Conservation (phyloP, 129 eudicot genomes). For the Deinandra increscens region DNA sequence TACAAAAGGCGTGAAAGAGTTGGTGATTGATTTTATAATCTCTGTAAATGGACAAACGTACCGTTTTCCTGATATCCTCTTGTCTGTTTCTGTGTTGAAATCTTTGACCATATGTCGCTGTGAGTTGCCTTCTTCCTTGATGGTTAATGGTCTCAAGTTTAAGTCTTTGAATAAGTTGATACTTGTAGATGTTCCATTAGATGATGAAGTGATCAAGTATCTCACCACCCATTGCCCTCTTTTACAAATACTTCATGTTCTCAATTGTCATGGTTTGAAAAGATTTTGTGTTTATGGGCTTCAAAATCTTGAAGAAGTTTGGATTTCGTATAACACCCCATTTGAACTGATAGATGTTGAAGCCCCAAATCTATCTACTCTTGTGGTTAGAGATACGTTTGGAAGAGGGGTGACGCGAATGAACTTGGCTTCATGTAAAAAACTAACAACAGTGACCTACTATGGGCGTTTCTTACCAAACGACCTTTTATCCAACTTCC, state of each 20-base stretch:
- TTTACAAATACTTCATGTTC: neutral
- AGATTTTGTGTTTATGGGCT: neutral
- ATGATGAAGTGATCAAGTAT: conserved; percentile 8
- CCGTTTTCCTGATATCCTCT: neutral
- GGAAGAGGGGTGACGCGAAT: neutral
- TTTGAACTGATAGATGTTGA: neutral
- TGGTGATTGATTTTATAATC: no score
- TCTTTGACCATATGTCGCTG: neutral
- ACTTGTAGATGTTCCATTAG: neutral
- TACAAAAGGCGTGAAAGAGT: no score
- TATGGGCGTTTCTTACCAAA: neutral
- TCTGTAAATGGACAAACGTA: no score
- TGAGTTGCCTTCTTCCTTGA: conserved; percentile 12
- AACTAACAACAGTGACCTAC: neutral
- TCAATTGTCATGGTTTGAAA: neutral
- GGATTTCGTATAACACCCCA: neutral
- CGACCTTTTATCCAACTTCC: no score
- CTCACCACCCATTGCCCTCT: neutral
- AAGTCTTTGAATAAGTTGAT: neutral
- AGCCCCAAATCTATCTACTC: neutral
- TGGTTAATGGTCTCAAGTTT: neutral
- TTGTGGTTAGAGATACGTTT: neutral
- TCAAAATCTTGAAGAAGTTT: neutral
- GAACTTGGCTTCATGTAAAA: neutral
- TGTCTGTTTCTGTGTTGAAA: neutral